Percentiles rank a stretch among this genome's conserved stretches.
phyloP scores from a whole-genome alignment of 768 basidiomycete species.

The Amanita muscaria region DNA sequence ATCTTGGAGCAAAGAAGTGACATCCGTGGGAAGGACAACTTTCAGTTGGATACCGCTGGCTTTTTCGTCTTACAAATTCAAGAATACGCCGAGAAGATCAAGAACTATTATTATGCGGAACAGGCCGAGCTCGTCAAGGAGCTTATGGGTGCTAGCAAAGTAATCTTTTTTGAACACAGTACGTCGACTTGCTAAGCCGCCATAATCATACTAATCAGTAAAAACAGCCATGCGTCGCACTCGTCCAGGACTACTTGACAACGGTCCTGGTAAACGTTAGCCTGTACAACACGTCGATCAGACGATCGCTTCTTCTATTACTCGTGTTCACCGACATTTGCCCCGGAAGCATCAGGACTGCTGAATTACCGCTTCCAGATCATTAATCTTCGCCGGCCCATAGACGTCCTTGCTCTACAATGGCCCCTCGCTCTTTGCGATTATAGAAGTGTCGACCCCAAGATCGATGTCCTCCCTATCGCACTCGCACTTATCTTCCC shows the following conservation, averaged over 20 bases:
- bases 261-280: slow-evolving; percentile 30
- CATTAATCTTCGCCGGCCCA: slow-evolving; percentile 55
- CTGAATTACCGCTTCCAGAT: slow-evolving; percentile 45
- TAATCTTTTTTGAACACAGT: slow-evolving; percentile 47
- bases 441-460: slow-evolving; percentile 33
- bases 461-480: slow-evolving; percentile 35
- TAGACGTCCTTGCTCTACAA: slow-evolving; percentile 36
- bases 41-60: slow-evolving; percentile 39
- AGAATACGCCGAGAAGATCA: slow-evolving; percentile 37
- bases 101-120: slow-evolving; percentile 52
- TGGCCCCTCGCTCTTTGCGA: slow-evolving; percentile 47
- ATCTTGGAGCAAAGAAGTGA: slow-evolving; percentile 42
- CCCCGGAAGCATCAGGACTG: slow-evolving; percentile 33
- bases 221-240: slow-evolving; percentile 37
- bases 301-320: slow-evolving; percentile 32
- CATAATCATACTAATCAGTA: not conserved
- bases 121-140: slow-evolving; percentile 50
- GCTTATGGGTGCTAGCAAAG: slow-evolving; percentile 48
- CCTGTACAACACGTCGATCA: slow-evolving; percentile 50
- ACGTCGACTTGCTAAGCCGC: not conserved
- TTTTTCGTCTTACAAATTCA: slow-evolving; percentile 32
- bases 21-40: slow-evolving; percentile 41
- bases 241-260: slow-evolving; percentile 28
- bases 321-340: slow-evolving; percentile 42
- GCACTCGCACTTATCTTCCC: slow-evolving; percentile 41